Conservation (phyloP, 2,329 filamentous ascomycete genomes). For the Pyricularia pennisetigena region DNA sequence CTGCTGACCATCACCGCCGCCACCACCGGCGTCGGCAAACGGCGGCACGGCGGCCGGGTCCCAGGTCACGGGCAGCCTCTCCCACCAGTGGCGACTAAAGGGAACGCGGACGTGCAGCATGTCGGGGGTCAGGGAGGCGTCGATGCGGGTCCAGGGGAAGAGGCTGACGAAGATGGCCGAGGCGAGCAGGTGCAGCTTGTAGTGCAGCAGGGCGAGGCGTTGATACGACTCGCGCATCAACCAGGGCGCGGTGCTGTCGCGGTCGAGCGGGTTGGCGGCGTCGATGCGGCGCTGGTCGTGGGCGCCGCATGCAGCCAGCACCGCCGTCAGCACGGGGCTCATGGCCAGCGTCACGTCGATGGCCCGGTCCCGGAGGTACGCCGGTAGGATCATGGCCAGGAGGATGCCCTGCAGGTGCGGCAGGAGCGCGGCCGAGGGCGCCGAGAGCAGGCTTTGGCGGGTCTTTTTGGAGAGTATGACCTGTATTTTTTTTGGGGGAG, state of each 20-base stretch:
- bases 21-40: neutral
- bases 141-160: neutral
- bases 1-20: neutral
- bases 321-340: neutral
- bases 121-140: neutral
- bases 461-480: neutral
- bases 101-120: slow-evolving; percentile 1
- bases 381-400: neutral
- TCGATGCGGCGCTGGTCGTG: slow-evolving; percentile 2
- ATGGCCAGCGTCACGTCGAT: neutral
- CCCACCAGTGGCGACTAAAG: neutral
- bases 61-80: neutral
- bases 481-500: too few species aligned
- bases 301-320: neutral
- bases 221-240: neutral
- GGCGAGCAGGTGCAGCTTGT: neutral
- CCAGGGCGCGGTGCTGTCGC: neutral
- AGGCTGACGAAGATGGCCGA: neutral
- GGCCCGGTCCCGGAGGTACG: neutral
- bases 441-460: neutral
- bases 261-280: neutral
- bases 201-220: slow-evolving; percentile 1
- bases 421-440: neutral
- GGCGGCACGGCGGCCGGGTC: neutral
- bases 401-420: slow-evolving; percentile 1